Evolutionary conservation across 1,139 yeast genomes (phyloP), one percentile per base, ranked within the genome.

Genomic region (Yamadazyma buinensis): DNA sequence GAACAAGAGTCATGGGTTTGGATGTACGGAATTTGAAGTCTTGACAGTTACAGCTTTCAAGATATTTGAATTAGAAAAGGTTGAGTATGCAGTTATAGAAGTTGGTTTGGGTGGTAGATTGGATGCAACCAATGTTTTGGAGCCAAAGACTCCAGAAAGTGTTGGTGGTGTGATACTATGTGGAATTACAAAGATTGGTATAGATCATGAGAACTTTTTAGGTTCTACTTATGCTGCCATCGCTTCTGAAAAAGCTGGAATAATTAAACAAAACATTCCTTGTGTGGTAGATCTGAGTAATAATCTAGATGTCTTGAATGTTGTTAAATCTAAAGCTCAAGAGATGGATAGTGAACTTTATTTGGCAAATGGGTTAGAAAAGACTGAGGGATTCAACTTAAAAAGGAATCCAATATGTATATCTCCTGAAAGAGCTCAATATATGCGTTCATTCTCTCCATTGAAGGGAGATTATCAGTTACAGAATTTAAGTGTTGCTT

Each of bases 31-130:
- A 53, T 90, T 90, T 57, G 97, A 90, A 54, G 52, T 85, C 3
- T 61, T 86, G 33, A 86, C 97, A 0, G 92, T 87, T 11, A 76
- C 84, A 0, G 97, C 97, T 1, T 79, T 85, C 46, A 75, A 81
- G 49, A 76, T 85, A 23, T 90, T 90, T 55, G 71, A 70, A 30
- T 52, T 70, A 7, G 70, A 71, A 32, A 58, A 67, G 10, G 83
- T 87, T 2, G 78, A 80, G 23, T 59, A 84, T 42, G 95, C 95
- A 1, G 75, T 88, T 1, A 61, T 90, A 22, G 97, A 90, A 53
- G 96, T 87, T 3, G 97, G 97, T 0, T 64, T 90, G 6, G 97
- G 97, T 2, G 97, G 97, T 0, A 56, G 85, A 27, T 56, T 80
- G 24, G 97, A 90, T 58, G 88, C 97, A 1, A 90, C 97, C 0